Conservation (phyloP, 306 rosid genomes). For the Quercus parvula region DNA sequence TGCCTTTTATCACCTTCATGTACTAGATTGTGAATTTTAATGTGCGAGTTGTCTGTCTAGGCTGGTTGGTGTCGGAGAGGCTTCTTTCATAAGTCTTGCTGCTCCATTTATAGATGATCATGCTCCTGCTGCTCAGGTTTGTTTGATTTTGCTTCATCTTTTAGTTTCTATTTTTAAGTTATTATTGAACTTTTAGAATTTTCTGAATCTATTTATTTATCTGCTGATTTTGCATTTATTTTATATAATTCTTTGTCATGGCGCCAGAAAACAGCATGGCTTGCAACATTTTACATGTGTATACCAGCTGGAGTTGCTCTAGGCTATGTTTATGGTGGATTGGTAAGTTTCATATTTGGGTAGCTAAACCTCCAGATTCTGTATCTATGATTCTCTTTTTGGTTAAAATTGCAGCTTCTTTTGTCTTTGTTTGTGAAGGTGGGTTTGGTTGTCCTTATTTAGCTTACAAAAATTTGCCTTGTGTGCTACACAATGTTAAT, state of each 20-base stretch:
- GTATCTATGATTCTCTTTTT: neutral
- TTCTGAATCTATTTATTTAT: slow-evolving; percentile 8
- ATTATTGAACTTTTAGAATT: slow-evolving; percentile 4
- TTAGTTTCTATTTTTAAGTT: neutral
- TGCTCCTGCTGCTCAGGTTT: slow-evolving; percentile 82
- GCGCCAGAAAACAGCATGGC: slow-evolving; percentile 93
- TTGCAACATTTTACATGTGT: slow-evolving; percentile 91
- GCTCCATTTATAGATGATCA: slow-evolving; percentile 98
- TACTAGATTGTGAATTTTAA: slow-evolving; percentile 16
- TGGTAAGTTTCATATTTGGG: slow-evolving; percentile 50
- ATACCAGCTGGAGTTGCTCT: slow-evolving; percentile 91
- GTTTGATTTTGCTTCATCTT: slow-evolving; percentile 7
- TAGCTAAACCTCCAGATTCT: slow-evolving; percentile 3
- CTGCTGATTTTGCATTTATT: slow-evolving; percentile 12
- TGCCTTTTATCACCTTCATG: slow-evolving; percentile 19
- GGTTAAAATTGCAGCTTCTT: neutral
- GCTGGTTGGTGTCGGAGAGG: slow-evolving; percentile 98
- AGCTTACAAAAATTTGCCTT: neutral
- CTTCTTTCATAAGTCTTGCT: slow-evolving; percentile 95
- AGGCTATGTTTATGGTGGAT: slow-evolving; percentile 94
- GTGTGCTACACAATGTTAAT: neutral
- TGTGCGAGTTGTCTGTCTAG: slow-evolving; percentile 35
- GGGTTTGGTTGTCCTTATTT: neutral
- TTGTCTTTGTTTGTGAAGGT: slow-evolving; percentile 6
- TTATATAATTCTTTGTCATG: slow-evolving; percentile 15